Evolutionary conservation across 1,284 basidiomycete genomes (phyloP).

Genomic region (Flammula alnicola): DNA sequence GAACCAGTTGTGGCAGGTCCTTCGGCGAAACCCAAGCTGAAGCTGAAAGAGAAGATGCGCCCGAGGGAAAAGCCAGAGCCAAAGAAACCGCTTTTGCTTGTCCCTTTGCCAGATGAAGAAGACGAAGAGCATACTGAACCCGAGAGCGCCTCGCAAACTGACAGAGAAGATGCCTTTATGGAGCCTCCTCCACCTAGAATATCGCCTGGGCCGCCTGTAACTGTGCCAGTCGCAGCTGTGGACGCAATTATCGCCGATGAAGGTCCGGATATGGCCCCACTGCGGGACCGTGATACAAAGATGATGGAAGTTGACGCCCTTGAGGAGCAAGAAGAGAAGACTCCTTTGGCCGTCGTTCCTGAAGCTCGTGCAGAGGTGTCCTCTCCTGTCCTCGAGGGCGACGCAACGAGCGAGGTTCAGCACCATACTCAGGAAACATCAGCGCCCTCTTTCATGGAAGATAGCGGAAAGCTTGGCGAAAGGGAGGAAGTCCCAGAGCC

Average conservation of each 20-base stretch:
- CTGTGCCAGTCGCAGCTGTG: not conserved
- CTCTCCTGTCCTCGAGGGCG: too few species aligned
- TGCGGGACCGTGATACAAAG: not conserved
- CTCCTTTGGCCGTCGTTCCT: not conserved
- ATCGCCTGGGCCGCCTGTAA: not conserved
- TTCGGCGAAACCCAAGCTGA: conserved; percentile 20
- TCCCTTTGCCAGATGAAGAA: conserved; percentile 28
- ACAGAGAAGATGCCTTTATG: not conserved
- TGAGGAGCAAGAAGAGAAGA: not conserved
- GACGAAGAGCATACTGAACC: conserved; percentile 22
- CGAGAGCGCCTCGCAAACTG: not conserved
- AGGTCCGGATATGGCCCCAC: not conserved
- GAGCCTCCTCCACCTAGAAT: not conserved
- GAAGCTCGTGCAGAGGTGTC: not conserved
- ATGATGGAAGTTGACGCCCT: not conserved
- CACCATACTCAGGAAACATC: too few species aligned
- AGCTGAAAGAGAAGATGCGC: conserved; percentile 36
- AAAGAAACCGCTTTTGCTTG: conserved; percentile 20
- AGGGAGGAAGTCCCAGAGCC: not conserved
- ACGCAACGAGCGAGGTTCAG: too few species aligned
- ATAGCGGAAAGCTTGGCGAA: not conserved
- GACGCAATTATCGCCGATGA: not conserved
- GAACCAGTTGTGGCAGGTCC: not conserved
- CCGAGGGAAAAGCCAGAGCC: conserved; percentile 30
- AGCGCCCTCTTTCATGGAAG: too few species aligned